Conservation (phyloP, 352 stramenopile genomes). For the Globisporangium mamillatum region DNA sequence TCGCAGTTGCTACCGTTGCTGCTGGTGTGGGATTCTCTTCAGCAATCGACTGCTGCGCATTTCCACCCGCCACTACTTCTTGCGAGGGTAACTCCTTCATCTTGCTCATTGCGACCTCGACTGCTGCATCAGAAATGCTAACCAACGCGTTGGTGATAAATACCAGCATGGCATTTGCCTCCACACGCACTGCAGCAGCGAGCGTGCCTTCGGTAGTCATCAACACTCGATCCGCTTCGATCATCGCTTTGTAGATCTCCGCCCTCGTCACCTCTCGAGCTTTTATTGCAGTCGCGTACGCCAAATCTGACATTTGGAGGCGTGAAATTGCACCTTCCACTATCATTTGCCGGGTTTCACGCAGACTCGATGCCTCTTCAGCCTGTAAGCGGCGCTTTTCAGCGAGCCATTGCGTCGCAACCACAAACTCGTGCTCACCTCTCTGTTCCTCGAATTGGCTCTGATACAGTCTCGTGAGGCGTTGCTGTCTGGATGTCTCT, state of each 20-base stretch:
- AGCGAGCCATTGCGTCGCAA: not conserved
- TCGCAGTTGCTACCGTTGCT: too few species aligned
- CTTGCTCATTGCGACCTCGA: not conserved
- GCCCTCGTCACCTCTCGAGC: not conserved
- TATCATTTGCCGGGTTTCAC: constrained; percentile 12
- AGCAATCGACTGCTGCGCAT: too few species aligned
- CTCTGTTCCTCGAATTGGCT: constrained; percentile 12
- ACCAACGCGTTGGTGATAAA: not conserved
- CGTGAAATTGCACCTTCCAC: constrained; percentile 6
- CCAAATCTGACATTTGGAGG: not conserved
- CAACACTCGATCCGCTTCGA: constrained; percentile 3
- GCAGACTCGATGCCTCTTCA: not conserved
- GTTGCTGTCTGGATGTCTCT: constrained; percentile 15
- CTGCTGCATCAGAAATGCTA: not conserved
- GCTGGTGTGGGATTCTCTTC: too few species aligned
- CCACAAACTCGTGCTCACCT: not conserved
- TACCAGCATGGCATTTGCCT: not conserved
- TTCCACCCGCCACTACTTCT: too few species aligned
- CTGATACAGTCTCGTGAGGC: constrained; percentile 9
- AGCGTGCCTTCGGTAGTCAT: constrained; percentile 8
- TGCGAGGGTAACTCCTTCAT: too few species aligned
- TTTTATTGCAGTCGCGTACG: not conserved
- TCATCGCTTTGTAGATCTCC: not conserved
- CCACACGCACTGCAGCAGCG: not conserved
- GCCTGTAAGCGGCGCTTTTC: constrained; percentile 2